Base-by-base conservation (phyloP, 257 asterid species). In the Handroanthus guayacan region DNA sequence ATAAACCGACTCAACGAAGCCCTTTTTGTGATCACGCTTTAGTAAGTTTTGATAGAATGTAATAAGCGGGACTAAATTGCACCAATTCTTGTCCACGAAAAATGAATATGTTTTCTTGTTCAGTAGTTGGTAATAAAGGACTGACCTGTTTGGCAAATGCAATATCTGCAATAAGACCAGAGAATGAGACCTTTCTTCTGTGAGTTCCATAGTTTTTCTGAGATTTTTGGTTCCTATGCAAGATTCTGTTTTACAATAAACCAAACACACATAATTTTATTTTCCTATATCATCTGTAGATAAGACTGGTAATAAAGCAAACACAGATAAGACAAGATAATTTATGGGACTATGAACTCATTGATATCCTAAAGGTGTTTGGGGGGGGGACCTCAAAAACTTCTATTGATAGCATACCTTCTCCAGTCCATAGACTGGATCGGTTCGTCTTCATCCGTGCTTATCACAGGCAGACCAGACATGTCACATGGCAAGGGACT, bases 401-500 rank as follows among this genome's bases (percentile, higher is more conserved):
- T 77, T 48, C 41, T 31, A 48, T 58, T 38, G 63, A 17, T 41
- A 44, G 9, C 57, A 25, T 83, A 92, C 97, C 97, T 84, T 67
- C 81, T 84, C 82, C 76, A 60, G 62, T 86, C 80, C 60, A 39
- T 76, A 62, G 86, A 78, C 67, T 72, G 86, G 60, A 56, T 55
- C 37, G 69, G 83, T 36, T 71, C 80, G 55, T 84, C 82, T 9
- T 77, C 88, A 39, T 66, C 82, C 0, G 36, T 69, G 73, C 62
- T 63, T 14, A 85, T 82, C 52, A 63, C 58, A 5, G 94, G 89
- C 50, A 89, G 68, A 82, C 80, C 89, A 3, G 85, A 81, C 47
- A 79, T 81, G 25, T 80, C 84, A 75, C 97, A 86, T 31, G 98
- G 84, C 84, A 88, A 76, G 38, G 97, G 96, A 67, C 83, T 81